Evolutionary conservation across 1,139 yeast species (phyloP).

Genomic region (Debaryomyces udenii): DNA sequence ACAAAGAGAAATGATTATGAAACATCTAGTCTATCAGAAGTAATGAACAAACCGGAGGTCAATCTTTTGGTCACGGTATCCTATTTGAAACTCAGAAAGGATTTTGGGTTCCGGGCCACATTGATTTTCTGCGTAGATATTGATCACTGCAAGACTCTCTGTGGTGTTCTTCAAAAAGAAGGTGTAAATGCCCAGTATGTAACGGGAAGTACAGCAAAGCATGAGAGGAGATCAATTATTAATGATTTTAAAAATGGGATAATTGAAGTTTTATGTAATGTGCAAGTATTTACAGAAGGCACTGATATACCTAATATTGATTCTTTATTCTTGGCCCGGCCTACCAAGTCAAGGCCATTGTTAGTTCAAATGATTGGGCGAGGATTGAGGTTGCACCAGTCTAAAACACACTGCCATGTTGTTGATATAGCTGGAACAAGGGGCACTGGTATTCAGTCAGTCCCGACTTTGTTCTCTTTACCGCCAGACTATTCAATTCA

Average conservation of each 20-base stretch:
- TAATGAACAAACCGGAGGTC: conserved; percentile 55
- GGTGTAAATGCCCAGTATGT: conserved; percentile 78
- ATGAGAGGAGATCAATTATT: conserved; percentile 56
- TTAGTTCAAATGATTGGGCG: conserved; percentile 91
- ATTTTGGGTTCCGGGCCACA: conserved; percentile 56
- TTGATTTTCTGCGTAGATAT: conserved; percentile 79
- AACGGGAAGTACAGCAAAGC: conserved; percentile 62
- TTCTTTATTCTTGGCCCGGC: conserved; percentile 75
- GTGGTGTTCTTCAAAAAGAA: conserved; percentile 53
- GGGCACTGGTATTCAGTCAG: conserved; percentile 59
- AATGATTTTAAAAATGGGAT: conserved; percentile 62
- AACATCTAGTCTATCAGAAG: conserved; percentile 50
- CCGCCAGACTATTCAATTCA: conserved; percentile 35
- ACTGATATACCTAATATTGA: conserved; percentile 94
- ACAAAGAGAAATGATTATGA: conserved; percentile 56
- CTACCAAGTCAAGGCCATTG: conserved; percentile 74
- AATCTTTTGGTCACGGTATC: conserved; percentile 62
- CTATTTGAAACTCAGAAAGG: conserved; percentile 49
- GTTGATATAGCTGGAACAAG: conserved; percentile 75
- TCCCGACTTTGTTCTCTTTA: conserved; percentile 58
- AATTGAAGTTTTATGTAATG: conserved; percentile 78
- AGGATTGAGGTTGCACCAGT: conserved; percentile 68
- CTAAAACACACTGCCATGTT: conserved; percentile 70
- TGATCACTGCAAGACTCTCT: conserved; percentile 61
- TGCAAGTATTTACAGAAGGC: conserved; percentile 92